Evolutionary conservation across 129 eudicot genomes (phyloP).

Genomic region (Cynara cardunculus): DNA sequence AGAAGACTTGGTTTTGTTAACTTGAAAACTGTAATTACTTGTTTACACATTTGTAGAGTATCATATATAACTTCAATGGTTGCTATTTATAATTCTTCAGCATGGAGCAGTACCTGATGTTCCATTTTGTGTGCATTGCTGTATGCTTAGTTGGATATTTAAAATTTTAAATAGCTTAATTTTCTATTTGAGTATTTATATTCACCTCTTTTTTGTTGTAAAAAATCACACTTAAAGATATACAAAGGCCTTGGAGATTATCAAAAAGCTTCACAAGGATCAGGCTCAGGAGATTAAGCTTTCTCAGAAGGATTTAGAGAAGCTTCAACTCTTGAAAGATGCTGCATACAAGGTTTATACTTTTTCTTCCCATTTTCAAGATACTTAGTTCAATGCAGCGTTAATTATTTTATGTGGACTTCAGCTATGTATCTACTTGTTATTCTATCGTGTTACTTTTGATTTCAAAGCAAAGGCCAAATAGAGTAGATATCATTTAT

Average conservation of each 20-base stretch:
- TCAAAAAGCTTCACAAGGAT: conserved; percentile 97
- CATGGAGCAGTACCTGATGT: not conserved
- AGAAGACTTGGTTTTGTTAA: not conserved
- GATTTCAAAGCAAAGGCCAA: not conserved
- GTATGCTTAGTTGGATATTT: conserved; percentile 3
- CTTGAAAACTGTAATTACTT: not conserved
- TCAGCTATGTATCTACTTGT: not conserved
- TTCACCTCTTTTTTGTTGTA: not conserved
- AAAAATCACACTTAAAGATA: conserved; percentile 39
- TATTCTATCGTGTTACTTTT: not conserved
- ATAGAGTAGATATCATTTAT: not conserved
- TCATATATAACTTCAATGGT: not conserved
- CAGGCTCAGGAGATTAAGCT: conserved; percentile 91
- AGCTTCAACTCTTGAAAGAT: conserved; percentile 82
- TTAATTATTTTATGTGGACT: not conserved
- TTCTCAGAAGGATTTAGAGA: conserved; percentile 77
- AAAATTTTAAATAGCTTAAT: conserved; percentile 4
- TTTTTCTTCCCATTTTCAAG: conserved; percentile 6
- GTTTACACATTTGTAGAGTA: not conserved
- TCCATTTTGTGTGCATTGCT: not conserved
- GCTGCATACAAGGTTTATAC: conserved; percentile 77
- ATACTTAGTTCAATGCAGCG: not conserved
- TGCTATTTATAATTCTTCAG: not conserved
- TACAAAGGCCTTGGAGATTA: conserved; percentile 94
- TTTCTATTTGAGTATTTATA: not conserved